Base-by-base conservation (phyloP, 2,329 filamentous ascomycete genomes). In the Rhynchosporium agropyri region DNA sequence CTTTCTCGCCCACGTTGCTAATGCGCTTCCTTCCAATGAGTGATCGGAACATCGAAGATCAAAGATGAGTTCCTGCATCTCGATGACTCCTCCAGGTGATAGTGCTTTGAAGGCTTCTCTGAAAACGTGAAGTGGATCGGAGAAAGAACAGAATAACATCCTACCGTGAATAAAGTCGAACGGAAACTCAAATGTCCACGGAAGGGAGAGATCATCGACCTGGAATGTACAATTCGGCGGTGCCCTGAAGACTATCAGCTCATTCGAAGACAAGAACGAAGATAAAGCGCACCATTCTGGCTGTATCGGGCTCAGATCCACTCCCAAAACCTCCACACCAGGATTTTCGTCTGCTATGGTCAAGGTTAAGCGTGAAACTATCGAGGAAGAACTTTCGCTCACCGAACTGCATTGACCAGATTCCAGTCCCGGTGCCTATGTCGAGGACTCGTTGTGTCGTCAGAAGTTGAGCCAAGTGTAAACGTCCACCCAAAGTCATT, bases 21-120 rank as follows among this genome's bases (percentile, higher is more conserved):
- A 53, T 2, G 29, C 31, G 28, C 10, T 48, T 26, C 55, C 42
- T 36, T 46, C 15, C 31, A 58, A 58, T 36, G 42, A 58, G 26
- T 29, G n/a, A 28, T 58, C 42, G 36, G 1, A 7, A 48, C 55
- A 48, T 45, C 28, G 55, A 58, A 58, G 48, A 2, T 58, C 55
- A 58, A 58, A 58, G 43, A 58, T 38, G 29, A 58, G 15, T n/a
- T 58, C 56, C 56, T 58, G 43, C 56, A 58, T 58, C 43, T 58
- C 56, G 29, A 58, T 26, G 13, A 58, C 12, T 40, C 56, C 56
- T 38, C 56, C 31, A 40, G 56, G 15, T 58, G 29, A 28, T 31
- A 58, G 56, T 48, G 56, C 43, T 48, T 49, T 49, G 43, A 58
- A 58, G 7, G 56, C 56, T 49, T 58, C 43, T 9, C 4, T 48